Evolutionary conservation across 176 grass and related monocot genomes (phyloP).

Genomic region (Musa itinerans): DNA sequence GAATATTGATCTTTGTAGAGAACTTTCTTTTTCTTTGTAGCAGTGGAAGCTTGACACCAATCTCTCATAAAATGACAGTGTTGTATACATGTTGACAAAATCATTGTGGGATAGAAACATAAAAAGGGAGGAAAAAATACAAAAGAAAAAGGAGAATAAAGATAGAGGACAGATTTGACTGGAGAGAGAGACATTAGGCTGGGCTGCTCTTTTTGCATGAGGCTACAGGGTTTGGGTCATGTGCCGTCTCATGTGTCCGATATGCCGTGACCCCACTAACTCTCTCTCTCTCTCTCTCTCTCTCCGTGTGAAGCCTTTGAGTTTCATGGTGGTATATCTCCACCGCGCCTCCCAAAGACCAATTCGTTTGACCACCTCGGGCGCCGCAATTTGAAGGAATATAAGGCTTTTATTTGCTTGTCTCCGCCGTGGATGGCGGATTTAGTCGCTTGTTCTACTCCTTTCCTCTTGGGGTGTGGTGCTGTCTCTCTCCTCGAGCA

Average conservation of each 20-base stretch:
- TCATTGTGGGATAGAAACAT: too few species aligned
- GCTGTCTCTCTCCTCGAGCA: background rate
- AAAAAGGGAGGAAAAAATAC: too few species aligned
- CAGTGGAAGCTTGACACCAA: too few species aligned
- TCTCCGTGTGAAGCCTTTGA: too few species aligned
- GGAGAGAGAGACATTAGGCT: background rate
- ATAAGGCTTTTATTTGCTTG: background rate
- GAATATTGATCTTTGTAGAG: too few species aligned
- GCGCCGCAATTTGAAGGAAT: background rate
- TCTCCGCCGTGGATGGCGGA: background rate
- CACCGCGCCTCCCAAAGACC: background rate
- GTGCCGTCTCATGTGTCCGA: background rate
- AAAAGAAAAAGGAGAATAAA: background rate
- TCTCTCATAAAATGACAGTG: too few species aligned
- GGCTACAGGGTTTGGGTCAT: background rate
- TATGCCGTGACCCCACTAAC: background rate
- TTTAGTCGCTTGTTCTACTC: background rate
- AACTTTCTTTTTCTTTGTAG: too few species aligned
- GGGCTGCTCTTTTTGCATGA: background rate
- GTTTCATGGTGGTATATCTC: background rate
- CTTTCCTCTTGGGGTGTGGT: background rate
- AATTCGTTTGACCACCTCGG: background rate
- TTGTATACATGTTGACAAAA: too few species aligned
- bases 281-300: background rate
- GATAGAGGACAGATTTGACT: background rate